Evolutionary conservation across 805 yeast species (phyloP).

Genomic region (Pichia nakasei): DNA sequence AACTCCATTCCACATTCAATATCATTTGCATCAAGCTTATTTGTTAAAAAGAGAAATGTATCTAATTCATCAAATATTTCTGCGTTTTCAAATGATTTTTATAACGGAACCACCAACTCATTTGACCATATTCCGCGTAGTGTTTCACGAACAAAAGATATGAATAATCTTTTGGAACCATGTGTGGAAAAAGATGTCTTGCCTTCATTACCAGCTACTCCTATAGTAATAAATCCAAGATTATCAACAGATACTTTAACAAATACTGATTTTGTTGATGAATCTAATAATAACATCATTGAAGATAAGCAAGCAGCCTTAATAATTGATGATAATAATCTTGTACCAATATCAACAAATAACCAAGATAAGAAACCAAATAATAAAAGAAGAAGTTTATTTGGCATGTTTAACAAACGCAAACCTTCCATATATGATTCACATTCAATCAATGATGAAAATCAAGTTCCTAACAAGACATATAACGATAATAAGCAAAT

Average conservation of each 20-base stretch:
- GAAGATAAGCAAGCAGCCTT: background rate
- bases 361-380: background rate
- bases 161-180: conserved; percentile 1
- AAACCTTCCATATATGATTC: background rate
- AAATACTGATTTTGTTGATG: background rate
- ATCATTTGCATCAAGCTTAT: background rate
- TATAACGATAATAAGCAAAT: background rate
- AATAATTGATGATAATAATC: background rate
- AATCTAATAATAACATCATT: background rate
- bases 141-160: conserved; percentile 1
- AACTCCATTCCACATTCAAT: background rate
- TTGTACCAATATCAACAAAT: background rate
- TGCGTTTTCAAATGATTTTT: background rate
- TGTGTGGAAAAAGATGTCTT: conserved; percentile 2
- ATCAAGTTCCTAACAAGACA: background rate
- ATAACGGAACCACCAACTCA: background rate
- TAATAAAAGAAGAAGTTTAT: conserved; percentile 2
- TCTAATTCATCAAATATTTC: background rate
- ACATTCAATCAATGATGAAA: background rate
- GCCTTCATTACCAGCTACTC: background rate
- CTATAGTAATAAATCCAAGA: background rate
- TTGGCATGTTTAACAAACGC: conserved; percentile 1
- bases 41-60: conserved; percentile 2
- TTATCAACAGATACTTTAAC: background rate
- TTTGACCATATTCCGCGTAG: background rate